These are phyloP conservation scores for Rhizophagus clarus DNA, from an alignment of 192 early-diverging fungal species.

Conservation along the genomic window DNA sequence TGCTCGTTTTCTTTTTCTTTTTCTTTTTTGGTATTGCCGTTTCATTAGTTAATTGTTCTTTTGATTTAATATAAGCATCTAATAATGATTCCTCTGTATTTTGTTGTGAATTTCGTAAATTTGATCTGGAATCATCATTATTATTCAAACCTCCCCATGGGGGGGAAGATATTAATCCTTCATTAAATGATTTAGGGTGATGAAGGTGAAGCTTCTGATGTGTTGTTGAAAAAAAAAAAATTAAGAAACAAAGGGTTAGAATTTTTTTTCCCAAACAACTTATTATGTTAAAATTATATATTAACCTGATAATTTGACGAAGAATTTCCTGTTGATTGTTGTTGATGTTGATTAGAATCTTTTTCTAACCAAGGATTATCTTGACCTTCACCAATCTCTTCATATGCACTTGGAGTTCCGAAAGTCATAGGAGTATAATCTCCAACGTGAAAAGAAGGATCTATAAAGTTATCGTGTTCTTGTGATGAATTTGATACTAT, in stretches of 20 bases:
- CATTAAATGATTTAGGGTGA: background rate
- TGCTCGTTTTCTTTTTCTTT: background rate
- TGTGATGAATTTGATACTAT: background rate
- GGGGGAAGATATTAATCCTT: background rate
- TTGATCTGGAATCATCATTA: background rate
- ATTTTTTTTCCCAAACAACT: no score
- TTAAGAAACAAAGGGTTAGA: no score
- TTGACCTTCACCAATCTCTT: slow-evolving; percentile 45
- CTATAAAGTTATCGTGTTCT: background rate
- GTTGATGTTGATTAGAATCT: background rate
- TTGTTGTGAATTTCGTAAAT: background rate
- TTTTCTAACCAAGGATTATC: slow-evolving; percentile 42
- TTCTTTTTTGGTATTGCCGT: background rate
- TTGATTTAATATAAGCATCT: background rate
- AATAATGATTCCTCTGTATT: background rate
- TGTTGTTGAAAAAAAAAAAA: no score
- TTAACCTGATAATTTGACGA: background rate
- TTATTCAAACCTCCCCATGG: background rate
- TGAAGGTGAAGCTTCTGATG: background rate
- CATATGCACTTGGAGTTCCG: slow-evolving; percentile 35
- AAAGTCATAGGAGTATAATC: background rate
- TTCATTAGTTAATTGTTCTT: background rate
- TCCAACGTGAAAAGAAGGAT: background rate
- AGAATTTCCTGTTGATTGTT: background rate
- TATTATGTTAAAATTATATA: no score